phyloP scores from a whole-genome alignment of 768 basidiomycete species.

The Omphalotus guepiniiformis region DNA sequence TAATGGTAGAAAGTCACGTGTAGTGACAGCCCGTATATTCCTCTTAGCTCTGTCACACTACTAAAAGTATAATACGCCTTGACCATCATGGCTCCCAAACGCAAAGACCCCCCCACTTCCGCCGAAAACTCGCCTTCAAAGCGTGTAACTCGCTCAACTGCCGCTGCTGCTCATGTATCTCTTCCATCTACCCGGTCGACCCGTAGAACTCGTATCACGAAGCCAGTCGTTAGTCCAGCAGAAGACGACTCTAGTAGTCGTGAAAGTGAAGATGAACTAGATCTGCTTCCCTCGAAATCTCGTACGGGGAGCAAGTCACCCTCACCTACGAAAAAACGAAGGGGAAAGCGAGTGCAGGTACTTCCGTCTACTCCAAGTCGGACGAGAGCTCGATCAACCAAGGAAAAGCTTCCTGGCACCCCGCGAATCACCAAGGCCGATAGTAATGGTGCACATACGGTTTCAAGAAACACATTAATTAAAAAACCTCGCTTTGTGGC shows the following conservation, averaged over 20 bases:
- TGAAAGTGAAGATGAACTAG: conserved; percentile 5
- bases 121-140: conserved; percentile 25
- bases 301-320: background rate
- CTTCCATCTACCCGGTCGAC: background rate
- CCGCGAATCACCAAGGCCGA: no score
- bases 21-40: no score
- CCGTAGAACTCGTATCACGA: background rate
- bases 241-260: background rate
- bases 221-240: background rate
- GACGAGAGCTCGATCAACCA: no score
- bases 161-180: background rate
- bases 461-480: background rate
- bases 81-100: conserved; percentile 37
- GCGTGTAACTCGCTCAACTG: conserved; percentile 26
- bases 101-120: conserved; percentile 30
- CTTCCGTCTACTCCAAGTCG: background rate
- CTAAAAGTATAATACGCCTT: background rate
- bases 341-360: no score
- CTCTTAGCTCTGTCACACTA: no score
- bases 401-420: no score
- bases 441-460: no score
- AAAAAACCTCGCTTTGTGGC: background rate
- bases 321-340: background rate
- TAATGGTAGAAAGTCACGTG: no score
- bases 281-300: background rate